Base-by-base conservation (phyloP, 805 yeast species). In the Wickerhamomyces canadensis region DNA sequence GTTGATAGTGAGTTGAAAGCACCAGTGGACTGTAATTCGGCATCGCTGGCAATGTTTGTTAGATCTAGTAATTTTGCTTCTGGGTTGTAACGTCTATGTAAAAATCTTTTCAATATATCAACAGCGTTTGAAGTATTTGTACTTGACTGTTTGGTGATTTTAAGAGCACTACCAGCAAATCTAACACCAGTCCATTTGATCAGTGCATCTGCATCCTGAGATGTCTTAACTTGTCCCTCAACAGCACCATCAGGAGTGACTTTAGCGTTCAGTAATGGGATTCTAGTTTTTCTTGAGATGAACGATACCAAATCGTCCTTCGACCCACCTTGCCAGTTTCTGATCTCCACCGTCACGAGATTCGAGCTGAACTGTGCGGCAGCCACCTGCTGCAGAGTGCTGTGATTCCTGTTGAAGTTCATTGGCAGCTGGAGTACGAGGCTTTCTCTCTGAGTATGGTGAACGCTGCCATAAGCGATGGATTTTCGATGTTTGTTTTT, bases 291-390 rank as follows among this genome's bases (percentile, higher is more conserved):
- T 45, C 95, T 70, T 34, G 78, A 72, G 13, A 88, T 59, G 57
- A 88, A 89, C 27, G 68, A 65, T 9, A 83, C 67, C 41, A 87
- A 66, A 41, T 87, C 95, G 15, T 72, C 78, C 42, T 70, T 68
- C 2, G 82, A 57, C 1, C 88, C 94, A 42, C 86, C 84, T 42
- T 82, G 79, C 96, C 96, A 88, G 31, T 88, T 86, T 27, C 69
- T 62, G 10, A 87, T 69, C 45, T 83, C 86, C 10, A 87, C 70
- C 4, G 71, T 65, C 5, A 75, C 65, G 24, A 58, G 47, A 34
- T 64, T 68, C 35, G 57, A 60, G 32, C 13, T 19, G 23, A 19
- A 29, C n/a, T 29, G 32, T 13, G 22, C 12, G 6, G 23, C 23
- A 7, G 23, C 23, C 10, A 10, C 10, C 23, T 21, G 23, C 10